A percentile compares a stretch with the other conserved stretches of the same genome.
These are phyloP conservation scores for Apiospora pterosperma DNA, from an alignment of 2,329 filamentous ascomycete genomes.

Conservation along the genomic window DNA sequence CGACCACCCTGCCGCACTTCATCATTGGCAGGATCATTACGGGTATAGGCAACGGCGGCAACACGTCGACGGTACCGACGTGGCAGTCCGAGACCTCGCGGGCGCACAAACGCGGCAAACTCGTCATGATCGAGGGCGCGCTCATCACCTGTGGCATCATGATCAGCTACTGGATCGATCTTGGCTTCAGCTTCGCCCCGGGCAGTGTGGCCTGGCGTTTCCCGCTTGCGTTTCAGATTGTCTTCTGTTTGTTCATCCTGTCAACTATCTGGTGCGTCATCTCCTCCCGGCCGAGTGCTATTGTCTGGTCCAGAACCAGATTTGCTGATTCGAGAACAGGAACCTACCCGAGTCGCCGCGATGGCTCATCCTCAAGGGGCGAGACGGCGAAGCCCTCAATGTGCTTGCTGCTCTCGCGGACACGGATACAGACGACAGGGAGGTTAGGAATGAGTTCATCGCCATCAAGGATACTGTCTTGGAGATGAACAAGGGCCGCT, in stretches of 20 bases:
- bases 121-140: constrained; percentile 59
- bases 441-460: constrained; percentile 51
- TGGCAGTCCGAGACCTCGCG: constrained; percentile 60
- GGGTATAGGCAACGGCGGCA: constrained; percentile 38
- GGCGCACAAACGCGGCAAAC: constrained; percentile 54
- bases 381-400: constrained; percentile 38
- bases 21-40: constrained; percentile 51
- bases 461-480: constrained; percentile 61
- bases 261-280: constrained; percentile 39
- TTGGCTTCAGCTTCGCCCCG: constrained; percentile 51
- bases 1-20: constrained; percentile 47
- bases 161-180: constrained; percentile 59
- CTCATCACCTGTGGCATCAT: constrained; percentile 56
- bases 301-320: not conserved
- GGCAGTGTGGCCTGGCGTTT: constrained; percentile 56
- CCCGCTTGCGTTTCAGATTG: constrained; percentile 54
- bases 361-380: constrained; percentile 42
- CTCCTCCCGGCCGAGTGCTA: no score
- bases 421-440: constrained; percentile 41
- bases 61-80: constrained; percentile 48
- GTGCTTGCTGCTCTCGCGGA: constrained; percentile 40
- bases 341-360: constrained; percentile 47
- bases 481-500: constrained; percentile 54
- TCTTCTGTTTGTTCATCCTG: constrained; percentile 58
- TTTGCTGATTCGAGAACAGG: not conserved